Evolutionary conservation across 2,329 filamentous ascomycete species (phyloP), one percentile per base, ranked within the genome.

Genomic region (Dryadomyces quercus-mongolicae): DNA sequence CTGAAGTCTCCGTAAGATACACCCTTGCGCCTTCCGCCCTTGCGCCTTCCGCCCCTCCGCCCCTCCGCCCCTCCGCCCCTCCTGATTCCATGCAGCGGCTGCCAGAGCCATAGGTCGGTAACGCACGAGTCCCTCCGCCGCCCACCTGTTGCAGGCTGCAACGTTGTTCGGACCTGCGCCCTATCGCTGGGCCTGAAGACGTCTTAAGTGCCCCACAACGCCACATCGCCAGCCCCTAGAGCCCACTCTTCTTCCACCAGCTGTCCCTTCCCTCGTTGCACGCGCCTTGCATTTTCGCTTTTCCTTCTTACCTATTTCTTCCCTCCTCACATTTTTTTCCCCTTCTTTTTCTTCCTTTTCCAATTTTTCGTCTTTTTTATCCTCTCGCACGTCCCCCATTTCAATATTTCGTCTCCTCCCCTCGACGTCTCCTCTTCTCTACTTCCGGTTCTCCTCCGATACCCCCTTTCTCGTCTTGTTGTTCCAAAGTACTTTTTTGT

Each of bases 381-480:
- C 60, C 59, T 61, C 60, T 62, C 62, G 36, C 36, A 12, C 10
- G 10, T 40, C 36, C 36, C 36, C 15, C 15, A 15, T 58, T 43
- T 43, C 62, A 60, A 60, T 57, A 59, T 61, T 63, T 60, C 61
- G 59, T 18, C 44, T 55, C 57, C 55, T 54, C 59, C 63, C 60
- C 61, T 63, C 59, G 18, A 6, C 34, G 16, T 22, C 20, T 43
- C 20, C 5, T n/a, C 20, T 13, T 50, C 48, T 42, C 48, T 38
- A 6, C 22, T 12, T 31, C 45, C 21, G 13, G 18, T 22, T 25
- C 42, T 20, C n/a, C 42, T 44, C 42, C n/a, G 7, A n/a, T n/a
- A 8, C 15, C 42, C 22, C 25, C 18, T 36, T 20, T 36, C 47
- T 18, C 47, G 25, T 25, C 22, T 61, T 51, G 48, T 54, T 57